A percentile compares a stretch with the other conserved stretches of the same genome.
phyloP scores from a whole-genome alignment of 2,329 filamentous ascomycete species.

The Microcyclospora tardicrescens region DNA sequence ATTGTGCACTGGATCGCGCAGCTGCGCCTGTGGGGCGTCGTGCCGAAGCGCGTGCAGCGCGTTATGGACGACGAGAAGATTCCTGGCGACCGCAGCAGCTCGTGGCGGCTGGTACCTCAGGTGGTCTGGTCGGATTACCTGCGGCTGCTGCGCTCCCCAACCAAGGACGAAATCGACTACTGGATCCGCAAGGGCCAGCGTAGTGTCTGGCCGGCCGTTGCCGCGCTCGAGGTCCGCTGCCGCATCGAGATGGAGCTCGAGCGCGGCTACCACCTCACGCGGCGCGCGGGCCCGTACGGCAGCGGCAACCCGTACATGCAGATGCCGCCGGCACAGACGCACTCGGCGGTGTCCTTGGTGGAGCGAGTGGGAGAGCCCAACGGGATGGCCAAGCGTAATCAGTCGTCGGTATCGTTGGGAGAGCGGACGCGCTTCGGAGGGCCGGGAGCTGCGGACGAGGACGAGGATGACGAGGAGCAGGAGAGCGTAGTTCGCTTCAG shows the following conservation, averaged over 20 bases:
- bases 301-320: no score
- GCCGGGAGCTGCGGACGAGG: no score
- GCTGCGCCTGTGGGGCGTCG: constrained; percentile 69
- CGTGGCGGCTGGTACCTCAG: constrained; percentile 70
- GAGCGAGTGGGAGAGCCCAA: no score
- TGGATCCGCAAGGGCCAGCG: constrained; percentile 78
- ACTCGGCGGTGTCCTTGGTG: no score
- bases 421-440: no score
- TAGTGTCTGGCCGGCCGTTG: constrained; percentile 82
- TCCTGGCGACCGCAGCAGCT: constrained; percentile 46
- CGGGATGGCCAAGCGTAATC: no score
- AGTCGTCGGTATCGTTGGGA: no score
- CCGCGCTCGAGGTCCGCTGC: constrained; percentile 67
- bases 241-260: constrained; percentile 82
- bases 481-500: no score
- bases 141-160: constrained; percentile 71
- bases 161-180: constrained; percentile 59
- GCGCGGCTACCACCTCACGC: constrained; percentile 66
- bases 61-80: constrained; percentile 47
- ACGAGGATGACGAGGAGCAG: no score
- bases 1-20: constrained; percentile 67
- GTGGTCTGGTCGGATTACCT: constrained; percentile 61
- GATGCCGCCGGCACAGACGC: no score
- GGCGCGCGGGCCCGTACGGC: constrained; percentile 20
- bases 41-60: constrained; percentile 37